Conservation (phyloP, 2,329 filamentous ascomycete genomes). For the Lizonia empirigonia region DNA sequence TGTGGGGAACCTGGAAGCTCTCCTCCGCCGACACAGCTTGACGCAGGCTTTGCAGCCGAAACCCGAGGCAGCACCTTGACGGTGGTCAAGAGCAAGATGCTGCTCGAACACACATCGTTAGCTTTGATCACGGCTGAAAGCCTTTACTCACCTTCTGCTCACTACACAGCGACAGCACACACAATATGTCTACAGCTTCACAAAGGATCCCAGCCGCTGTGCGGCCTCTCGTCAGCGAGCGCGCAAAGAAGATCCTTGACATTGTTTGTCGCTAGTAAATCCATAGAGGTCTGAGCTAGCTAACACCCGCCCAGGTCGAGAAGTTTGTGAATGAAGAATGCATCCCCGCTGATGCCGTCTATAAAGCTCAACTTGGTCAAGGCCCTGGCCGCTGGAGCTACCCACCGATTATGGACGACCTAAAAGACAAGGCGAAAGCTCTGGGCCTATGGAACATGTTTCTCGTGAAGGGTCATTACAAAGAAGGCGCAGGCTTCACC, state of each 20-base stretch:
- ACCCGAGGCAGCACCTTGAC: conserved; percentile 2
- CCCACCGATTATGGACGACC: conserved; percentile 79
- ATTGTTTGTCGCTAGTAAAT: conserved; percentile 53
- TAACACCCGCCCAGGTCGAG: conserved; percentile 64
- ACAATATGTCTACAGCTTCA: conserved; percentile 50
- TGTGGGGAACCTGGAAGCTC: conserved; percentile 9
- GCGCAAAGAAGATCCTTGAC: conserved; percentile 80
- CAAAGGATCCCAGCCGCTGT: conserved; percentile 61
- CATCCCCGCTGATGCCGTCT: conserved; percentile 66
- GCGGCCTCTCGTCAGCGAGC: conserved; percentile 72
- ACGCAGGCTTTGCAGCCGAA: not conserved
- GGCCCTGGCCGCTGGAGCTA: conserved; percentile 80
- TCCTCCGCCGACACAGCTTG: conserved; percentile 4
- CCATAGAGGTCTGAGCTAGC: not conserved
- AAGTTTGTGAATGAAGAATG: conserved; percentile 94
- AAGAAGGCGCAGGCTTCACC: conserved; percentile 86
- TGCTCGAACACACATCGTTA: not conserved
- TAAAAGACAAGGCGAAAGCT: conserved; percentile 80
- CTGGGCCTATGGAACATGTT: conserved; percentile 98
- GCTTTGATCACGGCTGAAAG: conserved; percentile 5
- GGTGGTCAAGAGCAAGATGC: not conserved
- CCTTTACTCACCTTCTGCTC: not conserved
- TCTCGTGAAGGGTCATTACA: conserved; percentile 89
- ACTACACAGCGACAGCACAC: not conserved
- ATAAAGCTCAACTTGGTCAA: conserved; percentile 71